phyloP scores from a whole-genome alignment of 2,329 filamentous ascomycete genomes.

The Fusarium veterinarium region DNA sequence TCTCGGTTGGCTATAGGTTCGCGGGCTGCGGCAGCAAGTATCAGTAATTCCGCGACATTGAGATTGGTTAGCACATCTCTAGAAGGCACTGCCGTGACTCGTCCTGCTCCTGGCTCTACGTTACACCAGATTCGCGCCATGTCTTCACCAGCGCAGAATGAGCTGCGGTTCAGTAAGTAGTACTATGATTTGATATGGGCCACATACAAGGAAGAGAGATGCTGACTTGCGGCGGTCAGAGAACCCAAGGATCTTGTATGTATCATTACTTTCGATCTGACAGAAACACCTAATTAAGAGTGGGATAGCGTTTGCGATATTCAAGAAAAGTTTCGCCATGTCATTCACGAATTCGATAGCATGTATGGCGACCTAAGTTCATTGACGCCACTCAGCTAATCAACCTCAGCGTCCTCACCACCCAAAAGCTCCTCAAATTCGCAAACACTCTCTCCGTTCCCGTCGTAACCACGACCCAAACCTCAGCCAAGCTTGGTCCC shows the following conservation, averaged over 20 bases:
- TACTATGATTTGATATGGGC: background rate
- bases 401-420: slow-evolving; percentile 68
- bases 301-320: slow-evolving; percentile 84
- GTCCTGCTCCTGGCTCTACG: background rate
- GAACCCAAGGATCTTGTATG: slow-evolving; percentile 63
- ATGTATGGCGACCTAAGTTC: slow-evolving; percentile 64
- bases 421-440: slow-evolving; percentile 75
- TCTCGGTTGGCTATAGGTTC: slow-evolving; percentile 28
- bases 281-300: background rate
- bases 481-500: slow-evolving; percentile 78
- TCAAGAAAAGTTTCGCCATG: slow-evolving; percentile 89
- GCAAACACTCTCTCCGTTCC: slow-evolving; percentile 77
- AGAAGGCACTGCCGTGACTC: background rate
- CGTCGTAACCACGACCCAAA: slow-evolving; percentile 88
- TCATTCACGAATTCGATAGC: slow-evolving; percentile 87
- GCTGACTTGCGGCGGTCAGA: slow-evolving; percentile 49
- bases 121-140: slow-evolving; percentile 23
- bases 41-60: background rate
- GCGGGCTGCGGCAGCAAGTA: slow-evolving; percentile 9
- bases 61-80: background rate
- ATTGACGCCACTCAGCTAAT: background rate
- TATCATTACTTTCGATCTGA: background rate
- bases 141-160: slow-evolving; percentile 23
- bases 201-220: background rate
- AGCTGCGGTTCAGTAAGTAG: slow-evolving; percentile 52